Percentiles rank a stretch among this genome's conserved stretches.
Conservation (phyloP, 1,284 basidiomycete species). For the Dichomitus squalens region DNA sequence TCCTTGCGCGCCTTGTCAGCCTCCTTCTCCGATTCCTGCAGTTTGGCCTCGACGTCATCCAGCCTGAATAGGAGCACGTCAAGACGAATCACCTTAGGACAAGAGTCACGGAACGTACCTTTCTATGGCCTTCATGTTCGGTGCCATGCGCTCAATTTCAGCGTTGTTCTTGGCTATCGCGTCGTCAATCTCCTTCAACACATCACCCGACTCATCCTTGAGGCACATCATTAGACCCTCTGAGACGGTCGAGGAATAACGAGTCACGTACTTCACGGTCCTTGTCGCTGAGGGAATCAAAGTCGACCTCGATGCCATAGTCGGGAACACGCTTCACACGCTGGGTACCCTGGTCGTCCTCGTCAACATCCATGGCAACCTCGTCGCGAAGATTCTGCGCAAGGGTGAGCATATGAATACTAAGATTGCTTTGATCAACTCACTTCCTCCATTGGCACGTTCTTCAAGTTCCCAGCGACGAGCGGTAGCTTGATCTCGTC, state of each 20-base stretch:
- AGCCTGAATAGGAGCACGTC: conserved; percentile 50
- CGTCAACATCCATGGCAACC: conserved; percentile 89
- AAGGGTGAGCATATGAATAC: not conserved
- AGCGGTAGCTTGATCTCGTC: conserved; percentile 92
- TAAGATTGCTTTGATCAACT: conserved; percentile 12
- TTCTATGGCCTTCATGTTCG: conserved; percentile 96
- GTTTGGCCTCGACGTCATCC: conserved; percentile 88
- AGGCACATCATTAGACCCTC: not conserved
- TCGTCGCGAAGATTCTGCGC: conserved; percentile 77
- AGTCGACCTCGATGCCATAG: conserved; percentile 92
- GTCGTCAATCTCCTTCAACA: conserved; percentile 77
- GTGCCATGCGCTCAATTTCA: conserved; percentile 94
- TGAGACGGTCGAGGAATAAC: not conserved
- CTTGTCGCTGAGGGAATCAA: conserved; percentile 78
- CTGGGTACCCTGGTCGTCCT: conserved; percentile 79
- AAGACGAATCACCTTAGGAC: not conserved
- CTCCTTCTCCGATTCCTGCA: conserved; percentile 74
- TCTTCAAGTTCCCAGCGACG: conserved; percentile 72
- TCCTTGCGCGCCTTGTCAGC: conserved; percentile 81
- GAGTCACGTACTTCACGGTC: conserved; percentile 66
- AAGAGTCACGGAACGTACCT: conserved; percentile 44
- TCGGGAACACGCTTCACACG: conserved; percentile 73
- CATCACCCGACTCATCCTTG: conserved; percentile 69
- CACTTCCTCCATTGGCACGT: conserved; percentile 95
- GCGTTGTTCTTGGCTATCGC: conserved; percentile 71